phyloP scores from a whole-genome alignment of 805 yeast species.

The Nakazawaea pomicola region DNA sequence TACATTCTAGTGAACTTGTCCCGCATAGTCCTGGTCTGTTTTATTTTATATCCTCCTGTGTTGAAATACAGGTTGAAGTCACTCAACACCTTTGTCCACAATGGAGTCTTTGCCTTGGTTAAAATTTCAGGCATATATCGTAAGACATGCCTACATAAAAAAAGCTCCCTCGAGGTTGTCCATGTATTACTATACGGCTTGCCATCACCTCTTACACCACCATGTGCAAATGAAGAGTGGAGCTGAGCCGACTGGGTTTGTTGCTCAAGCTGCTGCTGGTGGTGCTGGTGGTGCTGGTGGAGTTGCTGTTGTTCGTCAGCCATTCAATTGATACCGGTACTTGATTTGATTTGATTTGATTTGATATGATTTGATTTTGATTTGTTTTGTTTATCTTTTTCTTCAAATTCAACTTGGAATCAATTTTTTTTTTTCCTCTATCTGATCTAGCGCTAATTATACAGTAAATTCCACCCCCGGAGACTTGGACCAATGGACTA shows the following conservation, averaged over 20 bases:
- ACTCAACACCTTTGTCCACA: conserved; percentile 6
- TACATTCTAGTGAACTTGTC: conserved; percentile 8
- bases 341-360: not conserved
- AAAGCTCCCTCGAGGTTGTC: conserved; percentile 4
- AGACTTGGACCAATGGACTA: too few species aligned
- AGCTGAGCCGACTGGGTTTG: too few species aligned
- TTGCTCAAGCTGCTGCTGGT: not conserved
- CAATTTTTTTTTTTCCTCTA: too few species aligned
- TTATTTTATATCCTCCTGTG: conserved; percentile 1
- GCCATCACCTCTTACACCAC: not conserved
- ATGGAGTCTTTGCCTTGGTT: conserved; percentile 1
- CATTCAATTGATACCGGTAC: not conserved
- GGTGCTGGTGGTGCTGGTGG: too few species aligned
- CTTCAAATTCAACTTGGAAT: too few species aligned
- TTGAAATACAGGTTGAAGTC: conserved; percentile 5
- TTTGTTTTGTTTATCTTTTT: not conserved
- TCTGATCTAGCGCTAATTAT: too few species aligned
- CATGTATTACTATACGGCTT: conserved; percentile 3
- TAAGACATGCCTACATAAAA: conserved; percentile 6
- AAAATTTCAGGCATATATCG: conserved; percentile 7
- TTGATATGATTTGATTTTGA: too few species aligned
- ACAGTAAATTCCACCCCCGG: too few species aligned
- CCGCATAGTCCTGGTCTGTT: conserved; percentile 6
- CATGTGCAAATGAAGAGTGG: not conserved
- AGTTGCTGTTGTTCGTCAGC: not conserved